Evolutionary conservation across 371 early-diverging fungal genomes (phyloP).

Genomic region (Mortierella sp.): DNA sequence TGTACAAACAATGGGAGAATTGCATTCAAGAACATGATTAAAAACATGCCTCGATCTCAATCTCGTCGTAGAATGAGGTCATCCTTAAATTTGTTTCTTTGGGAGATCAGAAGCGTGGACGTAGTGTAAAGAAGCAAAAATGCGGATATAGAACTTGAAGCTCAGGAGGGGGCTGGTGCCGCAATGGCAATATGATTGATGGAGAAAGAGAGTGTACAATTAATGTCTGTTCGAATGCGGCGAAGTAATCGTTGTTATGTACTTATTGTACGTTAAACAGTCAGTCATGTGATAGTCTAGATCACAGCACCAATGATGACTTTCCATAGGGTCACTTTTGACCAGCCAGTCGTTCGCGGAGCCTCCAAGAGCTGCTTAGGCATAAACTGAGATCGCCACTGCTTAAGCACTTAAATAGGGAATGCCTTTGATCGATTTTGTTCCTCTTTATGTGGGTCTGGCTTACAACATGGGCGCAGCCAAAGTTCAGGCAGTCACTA

Average conservation of each 20-base stretch:
- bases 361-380: too few species aligned
- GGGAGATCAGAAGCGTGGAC: background rate
- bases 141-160: background rate
- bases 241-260: background rate
- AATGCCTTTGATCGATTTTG: too few species aligned
- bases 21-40: background rate
- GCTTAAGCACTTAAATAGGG: too few species aligned
- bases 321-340: too few species aligned
- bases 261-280: background rate
- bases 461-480: too few species aligned
- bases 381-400: too few species aligned
- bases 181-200: background rate
- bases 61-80: constrained; percentile 83
- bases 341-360: too few species aligned
- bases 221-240: background rate
- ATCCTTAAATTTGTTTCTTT: constrained; percentile 43
- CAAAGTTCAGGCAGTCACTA: too few species aligned
- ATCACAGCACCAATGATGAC: background rate
- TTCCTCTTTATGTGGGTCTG: too few species aligned
- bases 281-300: background rate
- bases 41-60: constrained; percentile 61
- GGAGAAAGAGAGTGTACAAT: background rate
- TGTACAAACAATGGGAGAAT: background rate
- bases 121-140: background rate
- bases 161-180: background rate